phyloP scores from a whole-genome alignment of 257 asterid species.

The Nicotiana paniculata region DNA sequence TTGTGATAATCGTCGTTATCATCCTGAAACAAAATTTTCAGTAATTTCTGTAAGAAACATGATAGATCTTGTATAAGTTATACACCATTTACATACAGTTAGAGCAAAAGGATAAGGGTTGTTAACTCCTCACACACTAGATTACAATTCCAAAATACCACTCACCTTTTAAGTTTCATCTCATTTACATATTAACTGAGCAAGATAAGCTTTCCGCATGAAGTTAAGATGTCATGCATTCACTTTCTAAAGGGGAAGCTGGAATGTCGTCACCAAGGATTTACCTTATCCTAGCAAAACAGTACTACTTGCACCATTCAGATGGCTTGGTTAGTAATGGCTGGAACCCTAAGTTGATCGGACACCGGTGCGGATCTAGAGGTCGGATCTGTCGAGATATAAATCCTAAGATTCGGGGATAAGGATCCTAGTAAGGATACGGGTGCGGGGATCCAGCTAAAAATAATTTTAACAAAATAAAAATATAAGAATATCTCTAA shows the following conservation, averaged over 20 bases:
- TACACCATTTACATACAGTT: neutral
- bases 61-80: neutral
- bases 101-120: neutral
- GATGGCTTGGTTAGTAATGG: neutral
- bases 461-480: too few species aligned
- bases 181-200: neutral
- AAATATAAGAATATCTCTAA: too few species aligned
- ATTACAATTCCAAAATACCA: neutral
- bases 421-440: too few species aligned
- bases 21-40: conserved; percentile 35
- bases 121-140: neutral
- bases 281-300: neutral
- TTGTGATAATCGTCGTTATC: conserved; percentile 19
- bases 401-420: too few species aligned
- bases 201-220: neutral
- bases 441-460: too few species aligned
- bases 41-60: neutral
- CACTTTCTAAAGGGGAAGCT: neutral
- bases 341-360: neutral
- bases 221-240: neutral
- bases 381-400: too few species aligned
- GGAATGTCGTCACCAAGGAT: neutral
- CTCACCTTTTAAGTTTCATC: neutral
- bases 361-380: too few species aligned
- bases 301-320: neutral